Conservation (phyloP, 805 yeast genomes). For the Citeromyces nyonsensis region DNA sequence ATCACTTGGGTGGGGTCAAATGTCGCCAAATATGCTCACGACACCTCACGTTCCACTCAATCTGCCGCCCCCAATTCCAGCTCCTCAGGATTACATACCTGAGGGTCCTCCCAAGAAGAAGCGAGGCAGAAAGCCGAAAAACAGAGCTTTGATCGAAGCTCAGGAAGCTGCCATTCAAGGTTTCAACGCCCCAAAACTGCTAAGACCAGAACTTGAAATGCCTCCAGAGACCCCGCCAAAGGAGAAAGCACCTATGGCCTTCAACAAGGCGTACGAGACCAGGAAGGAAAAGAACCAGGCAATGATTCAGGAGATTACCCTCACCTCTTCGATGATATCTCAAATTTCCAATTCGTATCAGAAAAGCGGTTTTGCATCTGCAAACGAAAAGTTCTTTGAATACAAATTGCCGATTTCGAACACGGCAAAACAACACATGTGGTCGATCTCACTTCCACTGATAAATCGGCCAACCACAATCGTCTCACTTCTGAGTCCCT, state of each 20-base stretch:
- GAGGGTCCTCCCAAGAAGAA: constrained; percentile 3
- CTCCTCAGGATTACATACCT: not conserved
- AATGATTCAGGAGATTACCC: constrained; percentile 19
- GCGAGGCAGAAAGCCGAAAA: constrained; percentile 3
- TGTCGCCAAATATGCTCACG: constrained; percentile 10
- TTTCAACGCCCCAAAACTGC: constrained; percentile 12
- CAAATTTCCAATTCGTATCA: constrained; percentile 7
- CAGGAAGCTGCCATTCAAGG: constrained; percentile 5
- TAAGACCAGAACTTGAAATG: constrained; percentile 8
- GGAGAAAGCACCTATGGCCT: constrained; percentile 3
- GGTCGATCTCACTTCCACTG: constrained; percentile 28
- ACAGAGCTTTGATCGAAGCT: constrained; percentile 3
- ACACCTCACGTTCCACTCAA: constrained; percentile 1
- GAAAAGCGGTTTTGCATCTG: constrained; percentile 5
- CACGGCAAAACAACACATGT: constrained; percentile 18
- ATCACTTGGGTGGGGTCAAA: constrained; percentile 14
- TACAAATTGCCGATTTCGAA: constrained; percentile 17
- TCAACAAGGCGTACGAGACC: not conserved
- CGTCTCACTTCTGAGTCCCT: constrained; percentile 24
- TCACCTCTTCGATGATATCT: constrained; percentile 15
- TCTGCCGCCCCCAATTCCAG: not conserved
- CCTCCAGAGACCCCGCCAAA: constrained; percentile 7
- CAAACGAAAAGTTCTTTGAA: constrained; percentile 9
- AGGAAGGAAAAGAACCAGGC: constrained; percentile 7
- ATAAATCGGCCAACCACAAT: constrained; percentile 29